Percentiles rank a stretch among this genome's conserved stretches.
These are phyloP conservation scores for Neurospora sp. DNA, from an alignment of 495 filamentous ascomycete genomes.

Conservation along the genomic window DNA sequence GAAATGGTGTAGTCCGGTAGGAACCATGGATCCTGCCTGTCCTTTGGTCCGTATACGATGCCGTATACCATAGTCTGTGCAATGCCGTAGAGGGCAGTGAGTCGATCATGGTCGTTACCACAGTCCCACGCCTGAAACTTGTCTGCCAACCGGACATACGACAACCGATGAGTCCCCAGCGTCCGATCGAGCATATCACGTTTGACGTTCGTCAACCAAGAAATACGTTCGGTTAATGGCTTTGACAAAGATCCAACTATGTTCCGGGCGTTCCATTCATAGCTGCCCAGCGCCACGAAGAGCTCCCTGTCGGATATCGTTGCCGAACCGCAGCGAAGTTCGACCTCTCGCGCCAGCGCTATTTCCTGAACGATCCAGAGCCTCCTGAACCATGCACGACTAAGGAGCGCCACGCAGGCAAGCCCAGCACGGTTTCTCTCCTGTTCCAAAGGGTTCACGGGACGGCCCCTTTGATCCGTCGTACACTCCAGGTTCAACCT, in stretches of 20 bases:
- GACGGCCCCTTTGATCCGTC: conserved; percentile 1
- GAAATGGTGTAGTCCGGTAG: neutral
- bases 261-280: no score
- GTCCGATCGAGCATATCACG: no score
- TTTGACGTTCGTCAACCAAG: no score
- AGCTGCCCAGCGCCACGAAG: no score
- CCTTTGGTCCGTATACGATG: no score
- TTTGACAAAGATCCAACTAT: no score
- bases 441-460: neutral
- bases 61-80: no score
- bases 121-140: neutral
- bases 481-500: neutral
- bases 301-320: no score
- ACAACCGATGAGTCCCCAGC: no score
- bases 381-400: conserved; percentile 13
- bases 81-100: neutral
- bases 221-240: no score
- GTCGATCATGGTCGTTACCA: neutral
- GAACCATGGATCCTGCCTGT: neutral
- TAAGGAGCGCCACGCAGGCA: conserved; percentile 4
- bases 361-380: conserved; percentile 19
- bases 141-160: neutral
- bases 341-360: conserved; percentile 6
- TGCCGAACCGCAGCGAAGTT: conserved; percentile 5
- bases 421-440: conserved; percentile 1